Evolutionary conservation across 805 yeast species (phyloP).

Genomic region (Kodamaea restingae): DNA sequence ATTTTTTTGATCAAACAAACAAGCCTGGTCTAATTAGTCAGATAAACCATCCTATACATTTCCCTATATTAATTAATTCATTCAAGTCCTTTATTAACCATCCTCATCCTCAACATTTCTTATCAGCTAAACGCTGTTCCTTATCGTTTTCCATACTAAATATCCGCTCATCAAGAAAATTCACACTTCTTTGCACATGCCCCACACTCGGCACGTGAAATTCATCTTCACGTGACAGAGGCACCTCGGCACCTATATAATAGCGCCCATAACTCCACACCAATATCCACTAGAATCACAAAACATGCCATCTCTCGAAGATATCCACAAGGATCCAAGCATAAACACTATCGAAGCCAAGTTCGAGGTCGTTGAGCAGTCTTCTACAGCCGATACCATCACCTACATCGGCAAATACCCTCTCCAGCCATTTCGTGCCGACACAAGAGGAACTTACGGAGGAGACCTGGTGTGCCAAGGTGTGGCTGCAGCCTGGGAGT

Average conservation of each 20-base stretch:
- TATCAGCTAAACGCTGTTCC: too few species aligned
- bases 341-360: constrained; percentile 11
- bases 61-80: too few species aligned
- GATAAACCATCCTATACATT: too few species aligned
- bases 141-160: too few species aligned
- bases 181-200: neutral
- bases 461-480: constrained; percentile 27
- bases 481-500: constrained; percentile 27
- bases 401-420: constrained; percentile 23
- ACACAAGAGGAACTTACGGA: constrained; percentile 26
- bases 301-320: constrained; percentile 2
- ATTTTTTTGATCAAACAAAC: too few species aligned
- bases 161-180: too few species aligned
- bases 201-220: neutral
- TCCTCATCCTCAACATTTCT: too few species aligned
- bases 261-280: neutral
- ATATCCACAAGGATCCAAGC: constrained; percentile 5
- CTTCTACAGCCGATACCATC: constrained; percentile 12
- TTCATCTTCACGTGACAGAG: neutral
- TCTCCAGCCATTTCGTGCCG: constrained; percentile 19
- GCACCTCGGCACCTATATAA: neutral
- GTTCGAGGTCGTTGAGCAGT: constrained; percentile 8
- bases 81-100: too few species aligned
- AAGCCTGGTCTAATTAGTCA: too few species aligned
- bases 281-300: too few species aligned